These are phyloP conservation scores for Tulasnella sp. DNA, from an alignment of 768 basidiomycete genomes.

Conservation along the genomic window DNA sequence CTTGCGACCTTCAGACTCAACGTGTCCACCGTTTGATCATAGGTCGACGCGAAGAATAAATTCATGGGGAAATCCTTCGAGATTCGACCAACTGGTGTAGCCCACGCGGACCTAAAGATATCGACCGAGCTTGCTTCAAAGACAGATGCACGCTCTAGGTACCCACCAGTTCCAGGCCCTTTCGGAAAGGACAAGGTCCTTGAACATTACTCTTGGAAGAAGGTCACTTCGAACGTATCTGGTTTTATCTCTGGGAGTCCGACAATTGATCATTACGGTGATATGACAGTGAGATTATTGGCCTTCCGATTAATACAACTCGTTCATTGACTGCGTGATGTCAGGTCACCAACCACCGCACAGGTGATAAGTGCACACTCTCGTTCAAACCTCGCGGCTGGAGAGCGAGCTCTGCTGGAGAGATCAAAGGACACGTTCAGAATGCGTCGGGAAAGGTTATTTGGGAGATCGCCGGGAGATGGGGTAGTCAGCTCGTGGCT, in stretches of 20 bases:
- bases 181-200: conserved; percentile 38
- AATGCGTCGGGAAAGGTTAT: conserved; percentile 51
- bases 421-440: conserved; percentile 78
- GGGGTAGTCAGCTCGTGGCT: conserved; percentile 91
- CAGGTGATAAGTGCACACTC: conserved; percentile 72
- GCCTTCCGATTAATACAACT: background rate
- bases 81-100: conserved; percentile 89
- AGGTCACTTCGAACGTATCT: conserved; percentile 81
- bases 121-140: conserved; percentile 51
- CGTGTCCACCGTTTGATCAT: background rate
- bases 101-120: conserved; percentile 73
- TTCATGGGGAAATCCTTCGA: conserved; percentile 96
- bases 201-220: conserved; percentile 94
- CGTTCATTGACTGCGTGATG: too few species aligned
- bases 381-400: conserved; percentile 96
- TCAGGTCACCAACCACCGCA: conserved; percentile 80
- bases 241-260: conserved; percentile 88
- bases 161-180: conserved; percentile 11
- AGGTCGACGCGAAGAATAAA: conserved; percentile 95
- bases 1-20: background rate
- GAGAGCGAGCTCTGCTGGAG: conserved; percentile 83
- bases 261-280: conserved; percentile 87
- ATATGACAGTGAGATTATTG: conserved; percentile 64
- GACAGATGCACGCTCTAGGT: background rate
- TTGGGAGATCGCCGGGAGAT: conserved; percentile 88